Base-by-base conservation (phyloP, 1,139 yeast species). In the Hansenula anomala region DNA sequence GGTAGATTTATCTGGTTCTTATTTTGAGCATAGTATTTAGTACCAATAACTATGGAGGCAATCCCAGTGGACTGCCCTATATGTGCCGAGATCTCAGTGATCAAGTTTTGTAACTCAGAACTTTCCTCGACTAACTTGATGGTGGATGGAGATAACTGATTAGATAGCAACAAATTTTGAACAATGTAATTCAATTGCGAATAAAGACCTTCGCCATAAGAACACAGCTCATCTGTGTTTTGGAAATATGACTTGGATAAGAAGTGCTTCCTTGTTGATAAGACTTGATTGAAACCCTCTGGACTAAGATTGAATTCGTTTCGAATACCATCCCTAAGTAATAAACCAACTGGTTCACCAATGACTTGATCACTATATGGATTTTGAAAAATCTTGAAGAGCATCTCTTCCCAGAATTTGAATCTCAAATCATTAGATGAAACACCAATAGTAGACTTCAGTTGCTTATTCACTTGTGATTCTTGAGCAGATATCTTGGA, bases 11-110 rank as follows among this genome's bases (percentile, higher is more conserved):
- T 56, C 9, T 66, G 60, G 13, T 77, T 67, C n/a, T 75, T 61
- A 40, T 69, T 73, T 44, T 75, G 73, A 0, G 85, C 80, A 57
- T 78, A 81, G 58, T 72, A 85, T 19, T 69, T 66, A 39, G 80
- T 58, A 0, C 86, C 88, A 38, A 82, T 66, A 12, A 87, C 67
- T 64, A 78, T 70, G 2, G 85, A 71, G 2, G 88, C 80, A 7
- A 87, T 68, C 0, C 89, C 81, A 2, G 83, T 78, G 1, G 94
- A 86, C 56, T 87, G 95, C 4, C 96, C 96, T 26, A 86, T 64
- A 59, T 87, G 95, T 0, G 94, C 95, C 17, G 82, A 75, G 19
- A 84, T 74, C 46, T 84, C 89, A 33, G 76, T 67, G 4, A 76
- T 59, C 7, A 64, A 59, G 9, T 58, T 54, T 51, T 75, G 71